These are phyloP conservation scores for Pyrenochaeta sp. DNA, from an alignment of 2,329 filamentous ascomycete species.

Conservation along the genomic window DNA sequence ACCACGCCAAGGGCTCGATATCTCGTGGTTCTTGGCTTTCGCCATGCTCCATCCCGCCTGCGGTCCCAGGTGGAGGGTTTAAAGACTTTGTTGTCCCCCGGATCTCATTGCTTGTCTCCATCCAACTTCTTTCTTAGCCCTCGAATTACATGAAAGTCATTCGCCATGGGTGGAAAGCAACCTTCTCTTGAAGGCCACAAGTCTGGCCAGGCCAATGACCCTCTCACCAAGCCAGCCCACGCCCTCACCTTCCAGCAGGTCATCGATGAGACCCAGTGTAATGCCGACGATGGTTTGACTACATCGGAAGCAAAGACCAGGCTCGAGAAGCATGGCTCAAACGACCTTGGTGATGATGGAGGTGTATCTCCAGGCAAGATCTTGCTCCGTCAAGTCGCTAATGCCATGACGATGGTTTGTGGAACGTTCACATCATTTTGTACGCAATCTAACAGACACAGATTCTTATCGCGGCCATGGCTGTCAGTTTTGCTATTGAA, in stretches of 20 bases:
- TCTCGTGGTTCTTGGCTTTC: slow-evolving; percentile 37
- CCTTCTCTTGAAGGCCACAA: slow-evolving; percentile 48
- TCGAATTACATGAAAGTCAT: slow-evolving; percentile 21
- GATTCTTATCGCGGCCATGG: slow-evolving; percentile 57
- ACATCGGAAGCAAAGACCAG: slow-evolving; percentile 61
- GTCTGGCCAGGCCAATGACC: slow-evolving; percentile 58
- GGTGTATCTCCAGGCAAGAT: slow-evolving; percentile 77
- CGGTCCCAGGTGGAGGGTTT: slow-evolving; percentile 27
- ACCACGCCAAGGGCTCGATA: slow-evolving; percentile 38
- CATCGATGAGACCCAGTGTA: slow-evolving; percentile 65
- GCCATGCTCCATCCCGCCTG: slow-evolving; percentile 31
- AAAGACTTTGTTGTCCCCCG: slow-evolving; percentile 38
- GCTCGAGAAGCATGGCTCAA: slow-evolving; percentile 63
- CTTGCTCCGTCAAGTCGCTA: slow-evolving; percentile 74
- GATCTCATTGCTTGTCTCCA: slow-evolving; percentile 39
- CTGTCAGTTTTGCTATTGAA: slow-evolving; percentile 54
- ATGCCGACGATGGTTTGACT: slow-evolving; percentile 72
- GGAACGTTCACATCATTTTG: neutral
- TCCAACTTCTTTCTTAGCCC: slow-evolving; percentile 31
- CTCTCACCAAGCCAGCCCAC: slow-evolving; percentile 68
- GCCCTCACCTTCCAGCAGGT: slow-evolving; percentile 63
- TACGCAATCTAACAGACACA: slow-evolving; percentile 12
- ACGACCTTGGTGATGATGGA: slow-evolving; percentile 75
- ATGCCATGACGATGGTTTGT: slow-evolving; percentile 76
- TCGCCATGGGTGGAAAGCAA: slow-evolving; percentile 49